phyloP scores from a whole-genome alignment of 169 alveolate genomes.

The Amoebophrya sp. region DNA sequence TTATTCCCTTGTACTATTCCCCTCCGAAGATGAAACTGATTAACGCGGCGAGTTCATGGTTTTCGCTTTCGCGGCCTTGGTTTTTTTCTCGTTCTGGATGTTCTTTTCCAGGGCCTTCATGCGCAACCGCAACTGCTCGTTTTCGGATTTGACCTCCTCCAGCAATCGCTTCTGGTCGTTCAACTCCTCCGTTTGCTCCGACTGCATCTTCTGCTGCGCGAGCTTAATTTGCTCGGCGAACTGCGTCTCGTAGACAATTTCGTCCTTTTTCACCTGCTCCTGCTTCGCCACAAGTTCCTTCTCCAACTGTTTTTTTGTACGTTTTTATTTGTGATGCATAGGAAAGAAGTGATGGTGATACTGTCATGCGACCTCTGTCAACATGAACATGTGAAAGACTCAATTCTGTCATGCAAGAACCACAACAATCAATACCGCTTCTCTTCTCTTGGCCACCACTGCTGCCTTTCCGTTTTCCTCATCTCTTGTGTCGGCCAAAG shows the following conservation, averaged over 20 bases:
- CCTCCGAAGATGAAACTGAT: too few species aligned
- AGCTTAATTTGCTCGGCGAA: background rate
- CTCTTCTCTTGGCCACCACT: background rate
- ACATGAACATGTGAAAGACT: too few species aligned
- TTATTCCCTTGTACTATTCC: too few species aligned
- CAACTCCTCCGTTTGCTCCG: background rate
- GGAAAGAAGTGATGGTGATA: too few species aligned
- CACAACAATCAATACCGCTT: background rate
- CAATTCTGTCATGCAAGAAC: too few species aligned
- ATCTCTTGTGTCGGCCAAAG: background rate
- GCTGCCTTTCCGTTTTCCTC: background rate
- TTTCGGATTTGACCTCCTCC: background rate
- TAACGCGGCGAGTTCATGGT: too few species aligned
- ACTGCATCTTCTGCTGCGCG: background rate
- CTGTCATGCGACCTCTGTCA: too few species aligned
- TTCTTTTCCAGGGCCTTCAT: background rate
- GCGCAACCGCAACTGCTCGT: background rate
- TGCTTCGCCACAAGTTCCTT: background rate
- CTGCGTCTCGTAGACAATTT: background rate
- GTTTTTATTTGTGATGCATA: too few species aligned
- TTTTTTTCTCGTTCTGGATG: background rate
- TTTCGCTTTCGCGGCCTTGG: background rate
- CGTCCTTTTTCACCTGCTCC: background rate
- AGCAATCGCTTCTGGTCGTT: background rate
- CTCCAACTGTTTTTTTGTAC: background rate